A percentile compares a stretch with the other conserved stretches of the same genome.
Evolutionary conservation across 2,329 filamentous ascomycete genomes (phyloP).

Genomic region (Diaporthe nobilis): DNA sequence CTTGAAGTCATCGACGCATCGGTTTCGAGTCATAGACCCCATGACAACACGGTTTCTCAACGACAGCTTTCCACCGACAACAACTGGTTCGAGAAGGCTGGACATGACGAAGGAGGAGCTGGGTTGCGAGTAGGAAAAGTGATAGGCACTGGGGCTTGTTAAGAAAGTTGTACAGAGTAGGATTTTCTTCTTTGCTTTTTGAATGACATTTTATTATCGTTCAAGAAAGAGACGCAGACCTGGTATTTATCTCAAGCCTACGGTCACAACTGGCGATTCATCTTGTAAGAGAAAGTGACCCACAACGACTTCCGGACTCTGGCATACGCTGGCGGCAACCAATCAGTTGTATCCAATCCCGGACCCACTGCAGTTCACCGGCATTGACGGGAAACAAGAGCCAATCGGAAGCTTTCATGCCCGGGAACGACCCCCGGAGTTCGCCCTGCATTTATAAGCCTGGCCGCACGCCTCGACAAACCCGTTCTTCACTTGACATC

Average conservation of each 20-base stretch:
- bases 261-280: not conserved
- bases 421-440: not conserved
- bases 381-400: not conserved
- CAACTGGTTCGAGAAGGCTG: not conserved
- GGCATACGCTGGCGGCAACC: not conserved
- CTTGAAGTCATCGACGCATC: conserved; percentile 27
- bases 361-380: not conserved
- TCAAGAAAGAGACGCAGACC: not conserved
- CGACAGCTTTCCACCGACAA: not conserved
- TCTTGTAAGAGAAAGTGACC: no score
- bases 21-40: conserved; percentile 25
- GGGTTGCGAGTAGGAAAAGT: not conserved
- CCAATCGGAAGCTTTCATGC: not conserved
- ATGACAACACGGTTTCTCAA: conserved; percentile 25
- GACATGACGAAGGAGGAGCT: not conserved
- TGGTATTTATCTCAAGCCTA: not conserved
- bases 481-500: not conserved
- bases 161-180: not conserved
- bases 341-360: not conserved
- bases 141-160: not conserved
- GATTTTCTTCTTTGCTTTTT: not conserved
- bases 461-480: not conserved
- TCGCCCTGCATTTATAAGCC: not conserved
- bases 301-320: not conserved
- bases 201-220: not conserved